Conservation (phyloP, 2,329 filamentous ascomycete species). For the Lachnellula hyalina region DNA sequence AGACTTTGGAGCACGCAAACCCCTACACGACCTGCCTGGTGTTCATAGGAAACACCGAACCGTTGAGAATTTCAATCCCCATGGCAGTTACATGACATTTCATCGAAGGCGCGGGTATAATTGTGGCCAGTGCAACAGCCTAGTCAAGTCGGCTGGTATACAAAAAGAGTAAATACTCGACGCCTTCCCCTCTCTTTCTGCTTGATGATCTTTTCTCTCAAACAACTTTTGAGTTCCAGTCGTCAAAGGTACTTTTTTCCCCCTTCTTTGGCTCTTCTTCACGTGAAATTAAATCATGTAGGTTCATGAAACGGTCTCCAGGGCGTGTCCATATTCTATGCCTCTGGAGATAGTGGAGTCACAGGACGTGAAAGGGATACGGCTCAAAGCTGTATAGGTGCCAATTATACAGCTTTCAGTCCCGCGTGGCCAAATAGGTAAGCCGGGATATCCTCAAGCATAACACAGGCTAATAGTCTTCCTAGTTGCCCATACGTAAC, state of each 20-base stretch:
- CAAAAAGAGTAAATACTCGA: not conserved
- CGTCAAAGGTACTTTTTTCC: not conserved
- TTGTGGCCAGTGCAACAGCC: not conserved
- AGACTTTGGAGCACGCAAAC: no score
- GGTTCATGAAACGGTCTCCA: conserved; percentile 55
- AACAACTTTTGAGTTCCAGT: not conserved
- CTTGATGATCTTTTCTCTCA: not conserved
- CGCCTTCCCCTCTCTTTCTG: not conserved
- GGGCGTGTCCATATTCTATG: conserved; percentile 60
- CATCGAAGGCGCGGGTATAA: not conserved
- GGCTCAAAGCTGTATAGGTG: conserved; percentile 38
- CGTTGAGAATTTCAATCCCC: not conserved
- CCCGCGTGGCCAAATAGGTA: not conserved
- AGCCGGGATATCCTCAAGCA: no score
- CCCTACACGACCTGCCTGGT: no score
- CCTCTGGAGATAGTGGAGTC: conserved; percentile 54
- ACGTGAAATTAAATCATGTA: not conserved
- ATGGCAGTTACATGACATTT: not conserved
- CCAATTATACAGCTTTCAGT: conserved; percentile 34
- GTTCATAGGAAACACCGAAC: not conserved
- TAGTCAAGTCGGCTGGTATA: not conserved
- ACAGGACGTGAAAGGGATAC: conserved; percentile 54
- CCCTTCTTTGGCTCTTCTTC: not conserved
- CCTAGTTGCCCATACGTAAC: conserved; percentile 62
- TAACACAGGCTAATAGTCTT: conserved; percentile 29